Evolutionary conservation across 1,284 basidiomycete species (phyloP).

Genomic region (Sanghuangporus weigelae): DNA sequence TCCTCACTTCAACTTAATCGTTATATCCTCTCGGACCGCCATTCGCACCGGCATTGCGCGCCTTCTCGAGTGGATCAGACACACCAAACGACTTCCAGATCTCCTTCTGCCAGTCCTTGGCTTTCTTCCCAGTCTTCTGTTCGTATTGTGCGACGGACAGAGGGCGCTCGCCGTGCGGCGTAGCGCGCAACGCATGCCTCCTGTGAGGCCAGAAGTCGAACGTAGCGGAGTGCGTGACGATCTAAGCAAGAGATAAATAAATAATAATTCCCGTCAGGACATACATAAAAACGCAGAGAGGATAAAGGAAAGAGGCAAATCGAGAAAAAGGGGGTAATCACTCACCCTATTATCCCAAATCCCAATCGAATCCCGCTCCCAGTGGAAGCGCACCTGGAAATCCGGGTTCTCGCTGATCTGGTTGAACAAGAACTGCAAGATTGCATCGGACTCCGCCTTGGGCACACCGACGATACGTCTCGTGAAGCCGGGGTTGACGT

Average conservation of each 20-base stretch:
- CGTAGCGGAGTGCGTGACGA: constrained; percentile 71
- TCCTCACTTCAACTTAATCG: constrained; percentile 1
- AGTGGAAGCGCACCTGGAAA: constrained; percentile 68
- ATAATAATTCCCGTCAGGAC: neutral
- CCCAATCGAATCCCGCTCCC: constrained; percentile 63
- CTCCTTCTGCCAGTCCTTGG: constrained; percentile 61
- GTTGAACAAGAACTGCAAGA: constrained; percentile 67
- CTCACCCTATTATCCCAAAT: constrained; percentile 71
- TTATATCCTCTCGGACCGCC: constrained; percentile 15
- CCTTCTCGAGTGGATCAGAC: constrained; percentile 22
- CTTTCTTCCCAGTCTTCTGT: constrained; percentile 50
- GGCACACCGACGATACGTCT: constrained; percentile 69
- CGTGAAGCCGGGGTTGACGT: constrained; percentile 51
- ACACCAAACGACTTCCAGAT: constrained; percentile 61
- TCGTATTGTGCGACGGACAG: constrained; percentile 75
- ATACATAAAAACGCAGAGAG: constrained; percentile 9
- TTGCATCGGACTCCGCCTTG: constrained; percentile 72
- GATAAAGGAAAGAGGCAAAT: neutral
- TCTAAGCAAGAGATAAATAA: constrained; percentile 29
- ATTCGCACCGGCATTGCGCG: constrained; percentile 10
- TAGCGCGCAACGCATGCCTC: constrained; percentile 76
- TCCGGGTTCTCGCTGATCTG: constrained; percentile 65
- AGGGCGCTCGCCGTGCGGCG: constrained; percentile 75
- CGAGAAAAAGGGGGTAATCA: neutral
- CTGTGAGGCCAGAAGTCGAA: constrained; percentile 73